Evolutionary conservation across 1,284 basidiomycete species (phyloP).

Genomic region (Porodaedalea pini): DNA sequence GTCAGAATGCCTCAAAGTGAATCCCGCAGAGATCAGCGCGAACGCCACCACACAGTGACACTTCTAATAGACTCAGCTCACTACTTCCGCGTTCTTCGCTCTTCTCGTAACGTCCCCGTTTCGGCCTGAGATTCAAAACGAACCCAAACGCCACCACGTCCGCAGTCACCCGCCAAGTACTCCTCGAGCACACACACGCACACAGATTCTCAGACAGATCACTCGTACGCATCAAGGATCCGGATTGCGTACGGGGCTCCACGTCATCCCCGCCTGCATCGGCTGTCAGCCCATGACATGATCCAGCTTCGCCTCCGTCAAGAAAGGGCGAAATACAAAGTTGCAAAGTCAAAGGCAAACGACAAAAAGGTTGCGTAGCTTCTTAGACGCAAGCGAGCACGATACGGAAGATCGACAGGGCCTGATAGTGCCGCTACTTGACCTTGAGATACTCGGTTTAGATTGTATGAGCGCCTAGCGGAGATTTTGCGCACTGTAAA

Average conservation of each 20-base stretch:
- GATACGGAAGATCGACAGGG: background rate
- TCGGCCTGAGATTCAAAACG: background rate
- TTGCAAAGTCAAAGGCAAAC: conserved; percentile 1
- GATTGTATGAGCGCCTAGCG: background rate
- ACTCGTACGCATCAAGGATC: background rate
- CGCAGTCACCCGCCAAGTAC: background rate
- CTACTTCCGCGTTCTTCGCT: conserved; percentile 2
- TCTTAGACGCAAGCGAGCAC: conserved; percentile 3
- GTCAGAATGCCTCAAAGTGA: background rate
- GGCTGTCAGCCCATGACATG: background rate
- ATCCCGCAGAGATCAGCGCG: background rate
- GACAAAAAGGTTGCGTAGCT: background rate
- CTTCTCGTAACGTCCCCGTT: background rate
- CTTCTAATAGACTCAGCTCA: background rate
- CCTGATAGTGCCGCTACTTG: background rate
- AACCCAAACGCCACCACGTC: conserved; percentile 3
- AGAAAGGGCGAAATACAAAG: background rate
- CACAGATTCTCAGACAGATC: background rate
- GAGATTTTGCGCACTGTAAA: too few relatives aligned
- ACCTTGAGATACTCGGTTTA: background rate
- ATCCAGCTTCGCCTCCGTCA: too few relatives aligned
- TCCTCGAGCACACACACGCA: too few relatives aligned
- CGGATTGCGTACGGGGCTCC: background rate
- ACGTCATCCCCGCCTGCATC: background rate
- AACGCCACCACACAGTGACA: background rate